These are phyloP conservation scores for Eutrema heterophyllum DNA, from an alignment of 345 rosid species.

Conservation along the genomic window DNA sequence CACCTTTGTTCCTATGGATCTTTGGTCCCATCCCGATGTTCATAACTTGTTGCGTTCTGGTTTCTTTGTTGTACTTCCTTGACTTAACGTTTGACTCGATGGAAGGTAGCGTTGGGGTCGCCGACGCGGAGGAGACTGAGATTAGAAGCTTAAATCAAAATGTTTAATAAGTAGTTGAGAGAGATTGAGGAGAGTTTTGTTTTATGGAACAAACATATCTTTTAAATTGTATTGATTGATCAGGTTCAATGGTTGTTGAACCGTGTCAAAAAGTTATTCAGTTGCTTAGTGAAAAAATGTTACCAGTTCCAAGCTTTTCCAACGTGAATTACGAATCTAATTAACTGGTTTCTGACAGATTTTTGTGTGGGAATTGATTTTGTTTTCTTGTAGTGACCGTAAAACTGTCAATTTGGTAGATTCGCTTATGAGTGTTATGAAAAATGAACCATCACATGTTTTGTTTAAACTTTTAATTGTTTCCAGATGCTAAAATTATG, in stretches of 20 bases:
- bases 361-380: no score
- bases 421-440: background rate
- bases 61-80: constrained; percentile 56
- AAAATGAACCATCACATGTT: background rate
- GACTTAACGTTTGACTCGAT: constrained; percentile 52
- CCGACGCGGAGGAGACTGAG: constrained; percentile 24
- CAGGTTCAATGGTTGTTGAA: constrained; percentile 34
- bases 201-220: background rate
- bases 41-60: constrained; percentile 50
- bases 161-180: constrained; percentile 14
- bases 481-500: background rate
- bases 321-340: background rate
- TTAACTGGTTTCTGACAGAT: background rate
- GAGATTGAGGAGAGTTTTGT: background rate
- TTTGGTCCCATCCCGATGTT: constrained; percentile 88
- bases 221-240: constrained; percentile 5
- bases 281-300: constrained; percentile 9
- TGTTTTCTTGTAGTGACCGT: no score
- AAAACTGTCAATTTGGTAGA: no score
- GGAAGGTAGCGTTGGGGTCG: constrained; percentile 35
- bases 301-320: background rate
- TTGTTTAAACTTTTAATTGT: background rate
- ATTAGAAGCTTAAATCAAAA: constrained; percentile 27
- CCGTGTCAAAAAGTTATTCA: constrained; percentile 6
- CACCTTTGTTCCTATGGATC: constrained; percentile 82